phyloP scores from a whole-genome alignment of 495 filamentous ascomycete species.

The Xylaria flabelliformis region DNA sequence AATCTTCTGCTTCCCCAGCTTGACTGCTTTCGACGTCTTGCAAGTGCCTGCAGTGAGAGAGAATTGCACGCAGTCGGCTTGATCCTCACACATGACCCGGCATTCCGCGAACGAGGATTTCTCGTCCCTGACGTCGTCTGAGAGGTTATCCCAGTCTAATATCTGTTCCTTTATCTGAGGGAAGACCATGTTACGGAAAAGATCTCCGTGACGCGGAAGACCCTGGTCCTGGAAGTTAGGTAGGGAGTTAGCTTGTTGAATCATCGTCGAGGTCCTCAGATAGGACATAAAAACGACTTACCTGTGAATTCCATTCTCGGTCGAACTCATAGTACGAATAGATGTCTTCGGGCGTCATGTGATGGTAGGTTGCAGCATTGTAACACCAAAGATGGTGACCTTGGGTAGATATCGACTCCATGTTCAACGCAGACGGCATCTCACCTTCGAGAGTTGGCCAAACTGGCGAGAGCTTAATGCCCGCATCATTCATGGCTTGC shows the following conservation, averaged over 20 bases:
- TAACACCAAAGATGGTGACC: constrained; percentile 52
- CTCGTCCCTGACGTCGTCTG: constrained; percentile 30
- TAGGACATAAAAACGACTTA: constrained; percentile 11
- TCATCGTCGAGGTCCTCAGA: neutral
- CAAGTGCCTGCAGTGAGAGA: constrained; percentile 37
- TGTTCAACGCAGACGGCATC: constrained; percentile 40
- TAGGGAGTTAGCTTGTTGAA: neutral
- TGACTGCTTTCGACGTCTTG: constrained; percentile 33
- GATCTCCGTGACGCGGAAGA: constrained; percentile 33
- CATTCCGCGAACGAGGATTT: constrained; percentile 37
- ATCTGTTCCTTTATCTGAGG: constrained; percentile 29
- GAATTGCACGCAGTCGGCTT: constrained; percentile 46
- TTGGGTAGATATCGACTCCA: constrained; percentile 44
- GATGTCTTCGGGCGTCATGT: constrained; percentile 51
- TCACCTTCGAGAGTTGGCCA: constrained; percentile 48
- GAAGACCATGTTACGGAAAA: constrained; percentile 43
- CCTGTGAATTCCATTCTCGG: constrained; percentile 44
- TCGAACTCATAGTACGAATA: constrained; percentile 51
- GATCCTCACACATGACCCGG: constrained; percentile 39
- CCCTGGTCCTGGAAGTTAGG: constrained; percentile 4
- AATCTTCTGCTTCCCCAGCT: neutral
- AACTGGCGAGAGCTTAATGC: constrained; percentile 46
- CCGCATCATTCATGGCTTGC: constrained; percentile 45
- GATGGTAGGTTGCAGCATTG: constrained; percentile 50
- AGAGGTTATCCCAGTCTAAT: constrained; percentile 48